Conservation (phyloP, 2,329 filamentous ascomycete genomes). For the Zymoseptoria brevis region DNA sequence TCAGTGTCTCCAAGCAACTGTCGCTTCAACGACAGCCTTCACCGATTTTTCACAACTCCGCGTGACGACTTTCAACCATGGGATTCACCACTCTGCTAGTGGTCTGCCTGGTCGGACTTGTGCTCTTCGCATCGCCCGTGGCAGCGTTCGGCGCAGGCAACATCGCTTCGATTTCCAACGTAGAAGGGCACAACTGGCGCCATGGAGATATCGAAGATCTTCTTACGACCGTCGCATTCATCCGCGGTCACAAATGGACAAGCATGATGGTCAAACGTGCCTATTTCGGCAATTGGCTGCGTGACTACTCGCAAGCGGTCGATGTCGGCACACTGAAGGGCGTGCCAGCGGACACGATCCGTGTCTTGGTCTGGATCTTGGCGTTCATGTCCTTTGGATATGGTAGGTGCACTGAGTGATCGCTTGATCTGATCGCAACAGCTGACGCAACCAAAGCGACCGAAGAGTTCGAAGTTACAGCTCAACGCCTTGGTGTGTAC, state of each 20-base stretch:
- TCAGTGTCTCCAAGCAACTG: too few species aligned
- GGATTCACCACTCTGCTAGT: conserved; percentile 15
- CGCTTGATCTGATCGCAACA: too few species aligned
- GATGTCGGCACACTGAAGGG: conserved; percentile 88
- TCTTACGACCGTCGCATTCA: conserved; percentile 41
- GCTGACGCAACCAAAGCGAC: conserved; percentile 44
- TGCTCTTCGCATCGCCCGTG: conserved; percentile 23
- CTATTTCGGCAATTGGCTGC: conserved; percentile 95
- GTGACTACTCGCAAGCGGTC: conserved; percentile 88
- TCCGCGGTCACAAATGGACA: conserved; percentile 68
- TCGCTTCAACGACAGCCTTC: neutral
- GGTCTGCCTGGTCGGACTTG: conserved; percentile 21
- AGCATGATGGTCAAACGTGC: conserved; percentile 70
- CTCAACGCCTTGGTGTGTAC: conserved; percentile 71
- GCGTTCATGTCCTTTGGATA: conserved; percentile 85
- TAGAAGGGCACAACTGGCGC: conserved; percentile 45
- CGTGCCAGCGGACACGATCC: conserved; percentile 83
- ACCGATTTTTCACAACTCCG: neutral
- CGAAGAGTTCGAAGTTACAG: conserved; percentile 77
- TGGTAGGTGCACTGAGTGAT: neutral
- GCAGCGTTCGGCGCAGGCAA: conserved; percentile 43
- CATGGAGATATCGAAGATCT: conserved; percentile 48
- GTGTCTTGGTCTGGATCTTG: conserved; percentile 78
- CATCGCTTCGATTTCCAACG: conserved; percentile 35
- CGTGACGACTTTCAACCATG: neutral